Evolutionary conservation across 2,329 filamentous ascomycete genomes (phyloP), one percentile per base, ranked within the genome.

Genomic region (Clarireedia homoeocarpa): DNA sequence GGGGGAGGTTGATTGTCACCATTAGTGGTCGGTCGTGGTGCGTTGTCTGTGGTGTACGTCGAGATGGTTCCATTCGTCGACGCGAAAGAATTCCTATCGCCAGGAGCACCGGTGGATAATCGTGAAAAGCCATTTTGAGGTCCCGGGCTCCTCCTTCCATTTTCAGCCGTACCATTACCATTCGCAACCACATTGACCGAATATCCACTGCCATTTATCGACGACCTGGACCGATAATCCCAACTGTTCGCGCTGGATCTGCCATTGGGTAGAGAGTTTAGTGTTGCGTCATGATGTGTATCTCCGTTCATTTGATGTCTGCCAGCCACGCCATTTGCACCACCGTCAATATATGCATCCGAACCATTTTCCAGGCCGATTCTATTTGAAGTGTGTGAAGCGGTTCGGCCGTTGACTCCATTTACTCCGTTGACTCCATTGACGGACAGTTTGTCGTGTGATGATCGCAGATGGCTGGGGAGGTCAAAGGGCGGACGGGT

Each of bases 231-330:
- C 46, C 60, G 63, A 45, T 66, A 59, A 44, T 70, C 67, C 66
- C 65, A 68, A 50, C 66, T 73, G 60, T 74, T 77, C 40, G 69
- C 71, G 50, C 73, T 74, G 56, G 75, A 73, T 63, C 74, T 76
- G 61, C 78, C 81, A 67, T 85, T 84, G 63, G 79, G 77, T 66
- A 82, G 66, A 39, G 81, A 77, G 70, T 75, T 80, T 72, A 84
- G 80, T 71, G 78, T 84, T 66, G 81, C 78, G 49, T 69, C 66
- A 53, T 61, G 61, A 17, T 58, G 53, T 53, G 62, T 59, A 48
- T 67, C 66, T 20, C 67, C 67, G 63, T 68, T 69, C 57, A 59
- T 58, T 26, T 61, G 61, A 15, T 53, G 39, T 40, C 60, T 59
- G 14, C 51, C 58, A n/a, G 51, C 56, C 34, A 48, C 56, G 44